These are phyloP conservation scores for Pichiaceae sp. DNA, from an alignment of 1,139 yeast genomes.

Conservation along the genomic window DNA sequence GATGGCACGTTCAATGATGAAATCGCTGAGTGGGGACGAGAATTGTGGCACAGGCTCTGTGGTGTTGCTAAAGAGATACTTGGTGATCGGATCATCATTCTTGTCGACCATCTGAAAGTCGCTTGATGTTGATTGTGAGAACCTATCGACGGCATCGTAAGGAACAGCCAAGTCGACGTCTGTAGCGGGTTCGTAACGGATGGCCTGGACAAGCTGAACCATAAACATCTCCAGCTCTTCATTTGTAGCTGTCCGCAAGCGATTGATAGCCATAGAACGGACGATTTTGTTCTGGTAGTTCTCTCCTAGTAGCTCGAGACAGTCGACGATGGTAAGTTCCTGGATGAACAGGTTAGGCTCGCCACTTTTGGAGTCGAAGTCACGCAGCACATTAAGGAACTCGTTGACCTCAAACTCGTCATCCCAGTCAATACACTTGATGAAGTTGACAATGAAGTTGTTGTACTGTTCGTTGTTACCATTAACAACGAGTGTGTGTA, in stretches of 20 bases:
- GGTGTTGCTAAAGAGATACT: constrained; percentile 21
- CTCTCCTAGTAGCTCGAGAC: constrained; percentile 78
- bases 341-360: constrained; percentile 14
- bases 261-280: constrained; percentile 82
- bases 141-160: constrained; percentile 13
- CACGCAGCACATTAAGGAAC: constrained; percentile 43
- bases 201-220: constrained; percentile 86
- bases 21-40: constrained; percentile 64
- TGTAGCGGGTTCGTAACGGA: constrained; percentile 55
- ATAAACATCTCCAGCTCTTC: constrained; percentile 74
- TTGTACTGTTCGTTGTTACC: constrained; percentile 22
- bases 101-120: constrained; percentile 33
- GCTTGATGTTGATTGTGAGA: constrained; percentile 20
- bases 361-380: constrained; percentile 13
- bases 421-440: constrained; percentile 84
- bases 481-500: constrained; percentile 42
- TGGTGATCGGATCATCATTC: constrained; percentile 16
- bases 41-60: constrained; percentile 14
- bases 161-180: neutral
- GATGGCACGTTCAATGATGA: constrained; percentile 67
- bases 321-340: constrained; percentile 72
- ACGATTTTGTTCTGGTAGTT: constrained; percentile 47
- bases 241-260: constrained; percentile 71
- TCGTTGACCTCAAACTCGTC: constrained; percentile 75
- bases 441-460: constrained; percentile 53